Percentiles rank a stretch among this genome's conserved stretches.
Conservation (phyloP, 2,329 filamentous ascomycete genomes). For the Fusarium graminum region DNA sequence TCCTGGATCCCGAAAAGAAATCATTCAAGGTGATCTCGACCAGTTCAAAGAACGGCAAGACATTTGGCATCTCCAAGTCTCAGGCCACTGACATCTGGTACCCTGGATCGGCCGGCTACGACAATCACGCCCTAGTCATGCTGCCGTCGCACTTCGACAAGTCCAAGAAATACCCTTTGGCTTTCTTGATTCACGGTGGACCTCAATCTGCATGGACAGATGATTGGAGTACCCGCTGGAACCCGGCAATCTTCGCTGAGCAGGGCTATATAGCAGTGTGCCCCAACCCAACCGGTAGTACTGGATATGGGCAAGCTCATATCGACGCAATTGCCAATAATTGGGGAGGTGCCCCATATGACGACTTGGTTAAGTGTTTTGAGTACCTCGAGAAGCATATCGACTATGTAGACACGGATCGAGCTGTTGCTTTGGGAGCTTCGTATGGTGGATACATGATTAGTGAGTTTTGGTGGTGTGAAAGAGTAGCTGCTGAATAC, state of each 20-base stretch:
- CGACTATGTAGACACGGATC: constrained; percentile 74
- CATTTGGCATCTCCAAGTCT: constrained; percentile 72
- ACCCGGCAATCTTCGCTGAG: constrained; percentile 86
- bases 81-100: constrained; percentile 80
- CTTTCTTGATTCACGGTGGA: constrained; percentile 85
- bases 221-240: constrained; percentile 86
- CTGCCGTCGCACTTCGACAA: constrained; percentile 76
- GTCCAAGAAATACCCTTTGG: constrained; percentile 80
- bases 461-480: constrained; percentile 59
- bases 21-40: constrained; percentile 68
- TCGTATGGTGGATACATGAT: constrained; percentile 84
- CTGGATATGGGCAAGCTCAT: constrained; percentile 83
- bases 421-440: constrained; percentile 80
- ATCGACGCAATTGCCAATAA: constrained; percentile 81
- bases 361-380: constrained; percentile 83
- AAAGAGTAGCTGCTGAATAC: neutral
- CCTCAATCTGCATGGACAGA: constrained; percentile 83
- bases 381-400: constrained; percentile 77
- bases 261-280: constrained; percentile 87
- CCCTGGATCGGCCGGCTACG: constrained; percentile 71
- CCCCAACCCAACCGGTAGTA: constrained; percentile 86
- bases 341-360: constrained; percentile 88
- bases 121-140: constrained; percentile 77
- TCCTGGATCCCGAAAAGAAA: constrained; percentile 64
- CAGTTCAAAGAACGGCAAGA: constrained; percentile 72